Evolutionary conservation across 495 filamentous ascomycete genomes (phyloP).

Genomic region (Aspergillus ostianus): DNA sequence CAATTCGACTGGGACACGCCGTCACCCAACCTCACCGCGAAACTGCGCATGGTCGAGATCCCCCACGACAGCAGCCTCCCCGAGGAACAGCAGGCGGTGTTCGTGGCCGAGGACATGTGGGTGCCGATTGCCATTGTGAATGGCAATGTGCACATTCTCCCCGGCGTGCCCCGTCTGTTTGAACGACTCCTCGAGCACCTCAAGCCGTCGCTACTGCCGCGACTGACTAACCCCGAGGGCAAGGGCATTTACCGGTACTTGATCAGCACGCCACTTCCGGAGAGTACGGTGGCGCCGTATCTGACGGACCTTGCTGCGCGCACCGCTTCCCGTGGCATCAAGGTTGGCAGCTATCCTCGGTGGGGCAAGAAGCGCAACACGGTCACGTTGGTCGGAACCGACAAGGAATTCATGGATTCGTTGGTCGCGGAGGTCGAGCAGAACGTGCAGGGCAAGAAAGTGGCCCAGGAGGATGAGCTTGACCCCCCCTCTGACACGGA

Average conservation of each 20-base stretch:
- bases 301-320: constrained; percentile 73
- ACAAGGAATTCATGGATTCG: constrained; percentile 60
- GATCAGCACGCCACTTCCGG: constrained; percentile 81
- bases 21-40: constrained; percentile 72
- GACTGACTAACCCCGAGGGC: constrained; percentile 73
- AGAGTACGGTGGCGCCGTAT: constrained; percentile 80
- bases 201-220: constrained; percentile 64
- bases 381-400: constrained; percentile 81
- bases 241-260: constrained; percentile 74
- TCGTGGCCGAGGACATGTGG: constrained; percentile 81
- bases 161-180: constrained; percentile 85
- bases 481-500: constrained; percentile 42
- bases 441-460: constrained; percentile 55
- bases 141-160: constrained; percentile 89
- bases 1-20: constrained; percentile 85
- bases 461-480: constrained; percentile 59
- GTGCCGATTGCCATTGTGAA: constrained; percentile 86
- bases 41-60: constrained; percentile 84
- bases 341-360: constrained; percentile 94
- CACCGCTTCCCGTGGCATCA: constrained; percentile 71
- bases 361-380: constrained; percentile 89
- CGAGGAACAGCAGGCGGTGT: constrained; percentile 65
- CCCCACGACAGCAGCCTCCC: constrained; percentile 67
- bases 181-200: constrained; percentile 72
- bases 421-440: constrained; percentile 61